These are phyloP conservation scores for Debaryomyces hansenii DNA, from an alignment of 805 yeast species.

Conservation along the genomic window DNA sequence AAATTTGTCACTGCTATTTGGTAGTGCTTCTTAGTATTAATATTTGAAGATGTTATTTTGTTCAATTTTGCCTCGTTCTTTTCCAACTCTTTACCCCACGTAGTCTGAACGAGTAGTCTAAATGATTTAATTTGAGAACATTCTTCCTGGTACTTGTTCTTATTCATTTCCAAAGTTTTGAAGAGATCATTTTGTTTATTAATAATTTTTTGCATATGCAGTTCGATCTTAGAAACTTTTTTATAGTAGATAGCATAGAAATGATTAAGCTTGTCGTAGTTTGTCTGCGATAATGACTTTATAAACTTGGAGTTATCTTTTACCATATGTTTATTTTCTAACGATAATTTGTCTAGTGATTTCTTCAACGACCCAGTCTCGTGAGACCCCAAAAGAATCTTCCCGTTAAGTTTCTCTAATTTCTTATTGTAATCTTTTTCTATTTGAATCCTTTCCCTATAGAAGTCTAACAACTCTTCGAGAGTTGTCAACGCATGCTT, in stretches of 20 bases:
- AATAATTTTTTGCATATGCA: constrained; percentile 54
- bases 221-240: constrained; percentile 56
- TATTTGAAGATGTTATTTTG: constrained; percentile 45
- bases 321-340: constrained; percentile 61
- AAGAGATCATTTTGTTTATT: constrained; percentile 42
- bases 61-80: constrained; percentile 56
- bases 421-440: constrained; percentile 73
- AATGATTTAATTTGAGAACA: constrained; percentile 59
- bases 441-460: constrained; percentile 48
- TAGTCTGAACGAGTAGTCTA: constrained; percentile 60
- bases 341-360: constrained; percentile 57
- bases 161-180: constrained; percentile 35
- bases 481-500: constrained; percentile 58
- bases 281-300: constrained; percentile 47
- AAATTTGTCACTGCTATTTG: constrained; percentile 52
- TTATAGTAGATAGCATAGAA: constrained; percentile 54
- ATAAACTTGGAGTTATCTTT: constrained; percentile 57
- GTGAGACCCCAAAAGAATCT: constrained; percentile 48
- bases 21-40: constrained; percentile 52
- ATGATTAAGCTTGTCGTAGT: constrained; percentile 49
- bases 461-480: constrained; percentile 34
- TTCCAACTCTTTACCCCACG: constrained; percentile 74
- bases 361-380: constrained; percentile 61
- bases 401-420: constrained; percentile 51
- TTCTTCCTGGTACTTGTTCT: constrained; percentile 55